Evolutionary conservation across 75 land plant genomes (phyloP).

Genomic region (Larix kaempferi): DNA sequence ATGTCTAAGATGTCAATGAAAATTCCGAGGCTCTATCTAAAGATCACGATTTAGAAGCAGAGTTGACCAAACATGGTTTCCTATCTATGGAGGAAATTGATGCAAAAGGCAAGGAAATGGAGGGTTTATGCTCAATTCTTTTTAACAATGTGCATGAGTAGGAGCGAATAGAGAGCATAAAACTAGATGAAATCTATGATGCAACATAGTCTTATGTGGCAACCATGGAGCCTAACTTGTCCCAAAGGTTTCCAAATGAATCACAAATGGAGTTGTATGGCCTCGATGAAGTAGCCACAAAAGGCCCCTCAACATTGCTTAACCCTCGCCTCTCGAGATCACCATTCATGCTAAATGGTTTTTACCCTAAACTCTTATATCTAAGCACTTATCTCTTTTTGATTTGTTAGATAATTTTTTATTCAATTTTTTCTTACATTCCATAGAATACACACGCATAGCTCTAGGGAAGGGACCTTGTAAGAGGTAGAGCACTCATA

Average conservation of each 20-base stretch:
- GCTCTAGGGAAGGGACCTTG: no score
- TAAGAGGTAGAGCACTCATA: no score
- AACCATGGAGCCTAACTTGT: constrained; percentile 11
- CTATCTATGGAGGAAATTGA: neutral
- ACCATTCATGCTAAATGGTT: constrained; percentile 54
- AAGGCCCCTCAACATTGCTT: constrained; percentile 54
- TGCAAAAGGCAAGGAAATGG: neutral
- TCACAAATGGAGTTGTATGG: constrained; percentile 55
- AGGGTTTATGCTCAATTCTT: neutral
- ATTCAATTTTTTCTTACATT: no score
- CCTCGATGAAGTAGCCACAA: constrained; percentile 56
- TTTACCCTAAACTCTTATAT: no score
- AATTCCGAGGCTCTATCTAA: neutral
- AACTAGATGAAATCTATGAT: constrained; percentile 45
- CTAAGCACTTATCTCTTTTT: no score
- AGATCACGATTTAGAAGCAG: neutral
- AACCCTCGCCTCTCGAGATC: constrained; percentile 52
- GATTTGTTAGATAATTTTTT: no score
- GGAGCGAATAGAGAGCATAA: constrained; percentile 69
- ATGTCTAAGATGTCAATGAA: neutral
- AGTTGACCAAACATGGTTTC: neutral
- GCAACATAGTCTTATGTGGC: constrained; percentile 35
- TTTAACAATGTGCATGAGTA: constrained; percentile 33
- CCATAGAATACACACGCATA: no score
- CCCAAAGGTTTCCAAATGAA: constrained; percentile 35